Conservation (phyloP, 345 rosid genomes). For the Eucalyptus brandiana region DNA sequence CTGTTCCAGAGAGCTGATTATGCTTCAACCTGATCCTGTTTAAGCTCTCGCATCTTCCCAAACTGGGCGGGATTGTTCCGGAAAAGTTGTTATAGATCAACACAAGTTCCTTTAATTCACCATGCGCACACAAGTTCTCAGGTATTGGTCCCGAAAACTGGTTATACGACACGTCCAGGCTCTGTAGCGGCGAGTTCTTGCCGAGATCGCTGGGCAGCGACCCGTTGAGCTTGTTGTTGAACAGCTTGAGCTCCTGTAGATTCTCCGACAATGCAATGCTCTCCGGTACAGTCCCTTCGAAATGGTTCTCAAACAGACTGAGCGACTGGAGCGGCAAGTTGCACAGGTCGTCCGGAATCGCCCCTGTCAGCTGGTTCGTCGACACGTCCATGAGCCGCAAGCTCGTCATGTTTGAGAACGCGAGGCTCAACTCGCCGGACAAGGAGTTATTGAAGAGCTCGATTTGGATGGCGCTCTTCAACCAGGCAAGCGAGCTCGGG, state of each 20-base stretch:
- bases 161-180: constrained; percentile 56
- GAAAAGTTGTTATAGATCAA: constrained; percentile 60
- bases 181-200: constrained; percentile 30
- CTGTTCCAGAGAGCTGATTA: constrained; percentile 41
- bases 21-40: constrained; percentile 47
- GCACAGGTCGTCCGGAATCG: constrained; percentile 51
- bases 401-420: constrained; percentile 33
- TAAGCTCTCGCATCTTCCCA: constrained; percentile 57
- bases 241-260: constrained; percentile 52
- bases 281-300: constrained; percentile 63
- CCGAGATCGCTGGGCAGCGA: constrained; percentile 58
- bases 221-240: constrained; percentile 64
- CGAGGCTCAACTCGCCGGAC: constrained; percentile 49
- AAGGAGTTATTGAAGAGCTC: constrained; percentile 70
- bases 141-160: constrained; percentile 59
- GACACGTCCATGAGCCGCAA: constrained; percentile 55
- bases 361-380: constrained; percentile 46
- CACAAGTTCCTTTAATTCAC: constrained; percentile 37
- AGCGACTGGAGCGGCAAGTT: constrained; percentile 50
- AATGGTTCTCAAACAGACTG: constrained; percentile 46
- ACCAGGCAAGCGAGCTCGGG: constrained; percentile 43
- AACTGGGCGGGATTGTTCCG: constrained; percentile 44
- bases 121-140: constrained; percentile 36
- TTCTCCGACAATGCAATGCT: constrained; percentile 42
- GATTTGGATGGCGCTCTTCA: constrained; percentile 35